Conservation (phyloP, 345 rosid species). For the Camelina laxa region DNA sequence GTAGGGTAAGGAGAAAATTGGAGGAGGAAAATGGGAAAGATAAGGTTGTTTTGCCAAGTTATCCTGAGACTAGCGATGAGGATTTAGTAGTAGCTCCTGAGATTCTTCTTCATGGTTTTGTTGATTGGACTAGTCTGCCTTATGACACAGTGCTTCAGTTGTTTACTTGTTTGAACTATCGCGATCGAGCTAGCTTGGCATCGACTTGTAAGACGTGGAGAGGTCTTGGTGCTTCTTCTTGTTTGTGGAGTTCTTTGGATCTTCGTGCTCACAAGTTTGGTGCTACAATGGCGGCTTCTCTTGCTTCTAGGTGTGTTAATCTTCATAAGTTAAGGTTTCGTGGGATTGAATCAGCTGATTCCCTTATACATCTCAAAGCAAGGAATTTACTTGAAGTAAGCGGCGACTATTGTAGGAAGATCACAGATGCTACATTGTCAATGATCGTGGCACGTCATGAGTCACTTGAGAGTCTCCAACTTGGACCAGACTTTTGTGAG, state of each 20-base stretch:
- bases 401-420: constrained; percentile 79
- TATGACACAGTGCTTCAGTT: constrained; percentile 77
- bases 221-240: constrained; percentile 58
- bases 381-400: constrained; percentile 66
- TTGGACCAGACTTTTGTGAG: constrained; percentile 86
- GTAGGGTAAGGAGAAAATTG: constrained; percentile 78
- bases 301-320: constrained; percentile 62
- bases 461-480: constrained; percentile 74
- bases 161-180: constrained; percentile 70
- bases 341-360: constrained; percentile 82
- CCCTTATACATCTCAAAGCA: constrained; percentile 66
- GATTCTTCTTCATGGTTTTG: constrained; percentile 42
- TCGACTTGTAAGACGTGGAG: constrained; percentile 76
- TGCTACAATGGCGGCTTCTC: constrained; percentile 54
- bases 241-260: constrained; percentile 75
- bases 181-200: constrained; percentile 76
- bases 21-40: constrained; percentile 67
- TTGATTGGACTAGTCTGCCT: constrained; percentile 74
- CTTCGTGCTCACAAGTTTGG: constrained; percentile 78
- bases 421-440: constrained; percentile 78
- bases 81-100: constrained; percentile 42
- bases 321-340: constrained; percentile 72
- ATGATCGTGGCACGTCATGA: constrained; percentile 78
- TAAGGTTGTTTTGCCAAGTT: constrained; percentile 53
- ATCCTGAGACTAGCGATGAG: constrained; percentile 58